A percentile compares a stretch with the other conserved stretches of the same genome.
phyloP scores from a whole-genome alignment of 768 basidiomycete species.

The Vararia minispora region DNA sequence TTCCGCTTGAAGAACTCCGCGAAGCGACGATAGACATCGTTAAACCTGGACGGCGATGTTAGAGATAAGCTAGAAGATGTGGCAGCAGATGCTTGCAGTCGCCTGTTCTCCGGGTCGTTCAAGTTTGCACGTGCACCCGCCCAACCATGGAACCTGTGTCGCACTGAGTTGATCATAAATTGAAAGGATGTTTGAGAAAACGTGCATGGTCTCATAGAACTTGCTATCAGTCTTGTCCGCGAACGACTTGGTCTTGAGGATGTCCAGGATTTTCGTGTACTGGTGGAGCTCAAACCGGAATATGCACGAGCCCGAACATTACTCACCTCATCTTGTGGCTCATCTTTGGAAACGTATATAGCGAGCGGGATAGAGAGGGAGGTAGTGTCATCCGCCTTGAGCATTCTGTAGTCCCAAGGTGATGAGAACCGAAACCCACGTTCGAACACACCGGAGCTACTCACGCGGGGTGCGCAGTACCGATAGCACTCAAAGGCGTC shows the following conservation, averaged over 20 bases:
- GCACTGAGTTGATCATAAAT: background rate
- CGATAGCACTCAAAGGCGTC: conserved; percentile 36
- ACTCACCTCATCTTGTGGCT: conserved; percentile 43
- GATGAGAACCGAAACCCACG: background rate
- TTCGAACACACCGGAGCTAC: conserved; percentile 12
- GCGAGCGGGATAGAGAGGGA: conserved; percentile 41
- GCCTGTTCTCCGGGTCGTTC: conserved; percentile 42
- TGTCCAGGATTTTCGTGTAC: conserved; percentile 39
- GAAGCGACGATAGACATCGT: too few relatives aligned
- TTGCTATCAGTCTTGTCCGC: conserved; percentile 38
- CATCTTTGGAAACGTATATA: conserved; percentile 48
- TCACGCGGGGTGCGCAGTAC: conserved; percentile 50
- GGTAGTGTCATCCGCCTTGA: conserved; percentile 37
- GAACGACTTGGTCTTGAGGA: conserved; percentile 39
- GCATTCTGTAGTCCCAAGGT: conserved; percentile 27
- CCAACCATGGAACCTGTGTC: conserved; percentile 47
- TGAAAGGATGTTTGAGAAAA: conserved; percentile 3
- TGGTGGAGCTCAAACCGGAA: conserved; percentile 12
- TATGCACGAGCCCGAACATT: background rate
- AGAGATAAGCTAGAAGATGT: too few relatives aligned
- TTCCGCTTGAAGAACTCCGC: too few relatives aligned
- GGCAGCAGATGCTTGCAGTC: conserved; percentile 39
- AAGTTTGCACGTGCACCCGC: conserved; percentile 53
- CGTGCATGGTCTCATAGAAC: conserved; percentile 35
- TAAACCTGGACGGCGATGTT: too few relatives aligned